Evolutionary conservation across 2,329 filamentous ascomycete genomes (phyloP), one percentile per base, ranked within the genome.

Genomic region (Tolypocladium nubicola): DNA sequence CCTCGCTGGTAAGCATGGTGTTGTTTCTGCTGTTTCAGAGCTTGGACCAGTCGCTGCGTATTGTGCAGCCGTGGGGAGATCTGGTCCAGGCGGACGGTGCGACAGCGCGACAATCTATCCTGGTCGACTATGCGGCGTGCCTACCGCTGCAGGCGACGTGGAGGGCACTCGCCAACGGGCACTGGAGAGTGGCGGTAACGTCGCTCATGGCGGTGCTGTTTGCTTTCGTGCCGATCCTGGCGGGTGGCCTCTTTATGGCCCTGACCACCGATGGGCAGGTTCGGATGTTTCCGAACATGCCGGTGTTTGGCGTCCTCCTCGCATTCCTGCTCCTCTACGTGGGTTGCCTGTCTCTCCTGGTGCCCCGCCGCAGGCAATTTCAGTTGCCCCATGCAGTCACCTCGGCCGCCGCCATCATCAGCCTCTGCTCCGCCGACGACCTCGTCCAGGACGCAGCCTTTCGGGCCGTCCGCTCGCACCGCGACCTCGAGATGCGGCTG

Each of bases 331-430:
- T 84, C 30, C 71, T 96, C 30, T 93, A 88, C 71, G 76, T 86
- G 13, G 63, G 84, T n/a, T 84, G 79, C 14, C 76, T 93, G 54
- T 67, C 82, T 47, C 71, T 82, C 7, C 73, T 90, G 57, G 73
- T 88, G 63, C 87, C 87, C 0, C 73, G 76, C 14, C 80, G 88
- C 16, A 73, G 76, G 47, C 75, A 79, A 43, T 83, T 85, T 62
- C 76, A 85, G 47, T 79, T 96, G 1, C 90, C 90, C 0, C 90
- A 95, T 67, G 79, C 79, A 6, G 84, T 89, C 45, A 82, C 79
- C 59, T 89, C 82, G 52, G 77, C 95, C 21, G 88, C 88, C 1
- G 90, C 92, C 68, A 77, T 92, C 26, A 80, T 95, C 63, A 87
- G 84, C 66, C 92, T 93, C 68, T 77, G 93, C 47, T 84, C 89